Evolutionary conservation across 2,329 filamentous ascomycete genomes (phyloP).

Genomic region (Aureobasidium sp.): DNA sequence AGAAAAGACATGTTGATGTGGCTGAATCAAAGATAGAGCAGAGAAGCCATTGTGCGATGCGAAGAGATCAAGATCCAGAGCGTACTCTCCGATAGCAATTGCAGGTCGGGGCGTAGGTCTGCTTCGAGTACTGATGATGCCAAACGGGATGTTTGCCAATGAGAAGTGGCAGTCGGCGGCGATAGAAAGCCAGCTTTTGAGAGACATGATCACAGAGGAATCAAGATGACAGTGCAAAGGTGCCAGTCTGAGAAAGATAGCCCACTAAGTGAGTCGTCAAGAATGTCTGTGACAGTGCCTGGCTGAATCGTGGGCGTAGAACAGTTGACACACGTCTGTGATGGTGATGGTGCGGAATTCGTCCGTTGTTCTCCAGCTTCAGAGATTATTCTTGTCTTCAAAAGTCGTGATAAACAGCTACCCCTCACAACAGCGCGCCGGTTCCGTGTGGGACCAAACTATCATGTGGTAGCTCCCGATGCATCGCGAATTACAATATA

Average conservation of each 20-base stretch:
- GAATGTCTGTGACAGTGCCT: background rate
- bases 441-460: background rate
- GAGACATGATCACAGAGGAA: constrained; percentile 23
- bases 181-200: constrained; percentile 53
- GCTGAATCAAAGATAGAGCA: constrained; percentile 49
- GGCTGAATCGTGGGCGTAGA: background rate
- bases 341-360: background rate
- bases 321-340: background rate
- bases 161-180: constrained; percentile 61
- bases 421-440: constrained; percentile 3
- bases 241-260: background rate
- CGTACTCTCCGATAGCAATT: constrained; percentile 65
- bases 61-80: constrained; percentile 61
- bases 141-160: constrained; percentile 74
- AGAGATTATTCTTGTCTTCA: too few species aligned
- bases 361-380: background rate
- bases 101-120: constrained; percentile 56
- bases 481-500: background rate
- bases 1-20: constrained; percentile 56
- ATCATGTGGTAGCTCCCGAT: background rate
- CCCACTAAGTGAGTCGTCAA: background rate
- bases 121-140: constrained; percentile 62
- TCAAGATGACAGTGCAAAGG: background rate
- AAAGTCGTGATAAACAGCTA: background rate
- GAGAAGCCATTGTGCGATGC: constrained; percentile 53